Evolutionary conservation across 129 eudicot genomes (phyloP), one percentile per base, ranked within the genome.

Genomic region (Smallanthus sonchifolius): DNA sequence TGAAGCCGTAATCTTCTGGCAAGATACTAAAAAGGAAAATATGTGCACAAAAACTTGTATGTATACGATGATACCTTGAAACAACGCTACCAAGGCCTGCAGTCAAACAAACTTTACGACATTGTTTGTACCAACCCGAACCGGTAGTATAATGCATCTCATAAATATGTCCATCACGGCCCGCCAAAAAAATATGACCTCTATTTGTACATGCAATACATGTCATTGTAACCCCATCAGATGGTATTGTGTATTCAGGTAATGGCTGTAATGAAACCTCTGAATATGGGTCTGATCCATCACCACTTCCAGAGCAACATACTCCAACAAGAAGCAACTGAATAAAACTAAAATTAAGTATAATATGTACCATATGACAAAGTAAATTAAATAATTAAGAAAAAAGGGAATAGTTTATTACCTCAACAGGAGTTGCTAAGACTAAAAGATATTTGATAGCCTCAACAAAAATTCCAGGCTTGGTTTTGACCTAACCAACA

Each of bases 351-450:
- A 73, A 44, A 52, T 16, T 48, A 1, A 24, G 62, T 59, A 78
- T 36, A 49, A 19, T 47, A 36, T 60, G 40, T 36, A 65, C 49
- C 40, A 77, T 20, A 36, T 11, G 30, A 24, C 30, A 24, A 24
- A 51, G 20, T 35, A 24, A 73, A 52, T 20, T 65, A 65, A 44
- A 76, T 32, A 24, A 30, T 11, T 45, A 64, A 63, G 32, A 19
- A 45, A 44, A 38, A 69, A 32, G 62, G 6, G 19, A 24, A 72
- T n/a, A 69, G 15, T 45, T 15, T 20, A 72, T 44, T 77, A 94
- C 98, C 97, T 94, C 98, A 13, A 84, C 93, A 5, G 98, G 98
- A 76, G 98, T 95, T 76, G 99, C 97, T 79, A 95, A 84, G 83
- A 95, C 86, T 69, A 95, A 70, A 51, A 95, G 93, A 91, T 86